A percentile compares a stretch with the other conserved stretches of the same genome.
Conservation (phyloP, 148 eudicot species). For the Vaccinium myrtillus region DNA sequence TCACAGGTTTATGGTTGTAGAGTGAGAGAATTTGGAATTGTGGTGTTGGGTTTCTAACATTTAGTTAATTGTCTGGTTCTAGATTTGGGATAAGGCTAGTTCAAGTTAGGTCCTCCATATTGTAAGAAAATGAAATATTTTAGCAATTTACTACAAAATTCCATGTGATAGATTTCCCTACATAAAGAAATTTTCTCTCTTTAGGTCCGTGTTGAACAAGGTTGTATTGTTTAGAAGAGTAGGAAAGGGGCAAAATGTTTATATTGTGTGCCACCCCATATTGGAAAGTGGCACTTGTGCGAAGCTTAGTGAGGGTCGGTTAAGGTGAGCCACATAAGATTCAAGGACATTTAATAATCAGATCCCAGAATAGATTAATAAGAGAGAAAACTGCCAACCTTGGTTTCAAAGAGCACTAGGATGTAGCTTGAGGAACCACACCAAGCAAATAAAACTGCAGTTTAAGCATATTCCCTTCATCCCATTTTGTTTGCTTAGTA, state of each 20-base stretch:
- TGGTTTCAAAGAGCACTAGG: neutral
- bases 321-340: neutral
- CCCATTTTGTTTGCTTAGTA: no score
- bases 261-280: neutral
- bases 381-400: neutral
- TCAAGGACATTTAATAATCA: neutral
- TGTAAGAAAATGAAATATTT: neutral
- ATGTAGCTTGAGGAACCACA: neutral
- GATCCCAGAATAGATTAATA: neutral
- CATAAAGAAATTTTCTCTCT: neutral
- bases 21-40: neutral
- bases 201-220: neutral
- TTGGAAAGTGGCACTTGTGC: neutral
- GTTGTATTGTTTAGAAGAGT: neutral
- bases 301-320: neutral
- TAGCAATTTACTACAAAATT: neutral
- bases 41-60: neutral
- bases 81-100: slow-evolving; percentile 5
- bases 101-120: slow-evolving; percentile 4
- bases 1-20: neutral
- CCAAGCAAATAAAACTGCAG: neutral
- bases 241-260: neutral
- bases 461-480: no score
- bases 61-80: neutral
- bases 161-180: neutral